phyloP scores from a whole-genome alignment of 2,329 filamentous ascomycete species.

The Bipolaris victoriae region DNA sequence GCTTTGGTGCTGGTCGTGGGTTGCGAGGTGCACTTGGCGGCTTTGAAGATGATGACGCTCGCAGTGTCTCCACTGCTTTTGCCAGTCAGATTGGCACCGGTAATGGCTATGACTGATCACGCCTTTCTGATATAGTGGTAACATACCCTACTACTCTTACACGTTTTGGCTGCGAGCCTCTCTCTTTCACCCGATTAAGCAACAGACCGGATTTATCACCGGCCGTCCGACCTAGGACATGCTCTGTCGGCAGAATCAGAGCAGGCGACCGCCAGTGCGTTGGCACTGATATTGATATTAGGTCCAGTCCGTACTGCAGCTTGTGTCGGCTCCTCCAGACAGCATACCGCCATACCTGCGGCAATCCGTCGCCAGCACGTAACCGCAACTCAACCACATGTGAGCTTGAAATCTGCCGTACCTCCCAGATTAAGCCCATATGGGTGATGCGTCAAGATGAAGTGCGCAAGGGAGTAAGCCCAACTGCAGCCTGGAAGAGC shows the following conservation, averaged over 20 bases:
- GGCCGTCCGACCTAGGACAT: neutral
- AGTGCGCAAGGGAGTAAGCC: neutral
- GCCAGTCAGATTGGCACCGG: constrained; percentile 89
- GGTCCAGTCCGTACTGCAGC: constrained; percentile 9
- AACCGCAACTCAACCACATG: neutral
- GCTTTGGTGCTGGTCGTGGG: constrained; percentile 53
- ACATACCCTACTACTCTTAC: constrained; percentile 2
- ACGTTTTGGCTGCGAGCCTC: constrained; percentile 21
- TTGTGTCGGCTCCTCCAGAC: neutral
- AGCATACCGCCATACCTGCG: neutral
- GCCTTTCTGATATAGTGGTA: constrained; percentile 6
- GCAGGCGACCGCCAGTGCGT: constrained; percentile 15
- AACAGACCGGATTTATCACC: constrained; percentile 9
- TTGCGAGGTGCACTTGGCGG: constrained; percentile 51
- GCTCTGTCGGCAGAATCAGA: constrained; percentile 6
- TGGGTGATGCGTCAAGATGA: neutral
- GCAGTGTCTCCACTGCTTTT: constrained; percentile 95
- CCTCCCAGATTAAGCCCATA: neutral
- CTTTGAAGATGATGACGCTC: constrained; percentile 84
- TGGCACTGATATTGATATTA: constrained; percentile 17
- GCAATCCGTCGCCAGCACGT: neutral
- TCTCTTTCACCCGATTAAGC: constrained; percentile 10
- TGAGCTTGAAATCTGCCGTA: neutral
- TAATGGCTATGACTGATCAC: constrained; percentile 62
- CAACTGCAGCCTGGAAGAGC: neutral